Conservation (phyloP, 352 stramenopile genomes). For the Phytopythium chamaehyphon region DNA sequence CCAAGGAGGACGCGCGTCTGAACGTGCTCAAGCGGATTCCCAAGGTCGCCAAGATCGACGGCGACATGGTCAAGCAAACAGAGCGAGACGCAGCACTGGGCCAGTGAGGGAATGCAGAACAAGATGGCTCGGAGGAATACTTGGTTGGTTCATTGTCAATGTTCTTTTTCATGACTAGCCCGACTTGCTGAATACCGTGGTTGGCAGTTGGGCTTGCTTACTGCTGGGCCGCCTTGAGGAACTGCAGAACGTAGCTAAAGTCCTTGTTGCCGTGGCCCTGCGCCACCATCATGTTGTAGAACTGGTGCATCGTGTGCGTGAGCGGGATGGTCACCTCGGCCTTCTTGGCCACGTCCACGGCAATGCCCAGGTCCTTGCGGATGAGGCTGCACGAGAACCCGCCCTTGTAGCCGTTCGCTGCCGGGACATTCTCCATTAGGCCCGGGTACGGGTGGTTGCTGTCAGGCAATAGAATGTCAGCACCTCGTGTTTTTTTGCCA, state of each 20-base stretch:
- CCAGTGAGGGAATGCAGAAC: constrained; percentile 24
- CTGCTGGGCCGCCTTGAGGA: constrained; percentile 74
- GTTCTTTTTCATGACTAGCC: too few relatives aligned
- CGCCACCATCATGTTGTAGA: constrained; percentile 82
- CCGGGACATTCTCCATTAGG: constrained; percentile 87
- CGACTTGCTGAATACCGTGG: too few relatives aligned
- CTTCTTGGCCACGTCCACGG: constrained; percentile 87
- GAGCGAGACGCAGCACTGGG: constrained; percentile 69
- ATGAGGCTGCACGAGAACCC: constrained; percentile 92
- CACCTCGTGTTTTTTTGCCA: not conserved
- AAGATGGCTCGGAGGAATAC: constrained; percentile 10
- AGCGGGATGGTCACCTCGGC: constrained; percentile 76
- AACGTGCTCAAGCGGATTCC: constrained; percentile 81
- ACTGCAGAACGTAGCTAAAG: constrained; percentile 83
- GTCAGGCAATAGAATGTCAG: not conserved
- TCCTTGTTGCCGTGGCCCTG: constrained; percentile 79
- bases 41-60: constrained; percentile 85
- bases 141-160: not conserved
- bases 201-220: not conserved
- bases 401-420: constrained; percentile 86
- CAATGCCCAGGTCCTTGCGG: constrained; percentile 96
- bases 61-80: constrained; percentile 84
- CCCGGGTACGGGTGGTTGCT: constrained; percentile 94
- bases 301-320: constrained; percentile 67
- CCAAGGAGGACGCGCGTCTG: constrained; percentile 82